Base-by-base conservation (phyloP, 176 grass and related monocot genomes). In the Triticum monococcum region DNA sequence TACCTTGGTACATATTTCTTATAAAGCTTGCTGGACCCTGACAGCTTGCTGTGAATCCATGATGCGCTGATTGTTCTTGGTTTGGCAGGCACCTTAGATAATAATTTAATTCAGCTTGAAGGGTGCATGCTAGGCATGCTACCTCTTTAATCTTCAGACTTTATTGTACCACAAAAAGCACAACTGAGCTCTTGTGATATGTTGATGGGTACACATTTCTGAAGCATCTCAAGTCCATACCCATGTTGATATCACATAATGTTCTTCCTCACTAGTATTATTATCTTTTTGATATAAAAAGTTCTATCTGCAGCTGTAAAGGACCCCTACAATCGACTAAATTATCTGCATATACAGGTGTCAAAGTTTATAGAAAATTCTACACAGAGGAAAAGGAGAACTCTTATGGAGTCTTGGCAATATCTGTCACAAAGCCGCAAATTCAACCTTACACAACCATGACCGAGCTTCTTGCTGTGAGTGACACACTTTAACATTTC, bases 351-450 rank as follows among this genome's bases (percentile, higher is more conserved):
- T 87, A 22, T 94, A 18, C 84, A 94, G 96, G 93, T 82, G 88
- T 96, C 22, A 40, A 90, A 79, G 89, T 98, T 48, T 96, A 96
- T 60, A 93, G 93, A 69, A 92, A 96, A 75, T 94, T 98, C 77
- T 96, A 98, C 76, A 82, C 90, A 30, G 90, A 89, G 67, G 92
- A 96, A 81, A 95, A 86, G 65, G 92, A 96, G 41, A 92, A 66
- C 14, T 78, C 83, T 38, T 84, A 77, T 85, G 96, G 96, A 52
- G 93, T 96, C 38, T 82, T 96, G 41, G 93, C 93, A n/a, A 94
- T 98, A 83, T 91, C 84, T 79, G 87, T 98, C 88, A 86, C 84
- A 75, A 95, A 94, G 71, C 81, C 68, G 52, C 43, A 46, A 73
- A 77, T 35, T 28, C 96, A 98, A 79, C 96, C 93, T 79, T 95